phyloP scores from a whole-genome alignment of 1,139 yeast species.

The Hanseniaspora gamundiae region DNA sequence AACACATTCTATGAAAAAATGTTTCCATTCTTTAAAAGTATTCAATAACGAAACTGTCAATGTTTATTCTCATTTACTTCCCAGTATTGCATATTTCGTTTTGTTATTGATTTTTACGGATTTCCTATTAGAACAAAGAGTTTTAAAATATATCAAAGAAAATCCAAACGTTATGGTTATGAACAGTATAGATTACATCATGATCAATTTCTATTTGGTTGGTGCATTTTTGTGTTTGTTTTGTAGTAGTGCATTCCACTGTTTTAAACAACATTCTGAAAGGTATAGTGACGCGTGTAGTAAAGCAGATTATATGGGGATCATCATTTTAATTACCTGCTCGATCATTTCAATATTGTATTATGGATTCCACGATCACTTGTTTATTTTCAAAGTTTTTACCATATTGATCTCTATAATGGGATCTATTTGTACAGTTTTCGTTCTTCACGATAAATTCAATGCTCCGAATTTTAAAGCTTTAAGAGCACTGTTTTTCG shows the following conservation, averaged over 20 bases:
- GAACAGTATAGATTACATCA: slow-evolving; percentile 32
- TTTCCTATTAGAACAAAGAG: slow-evolving; percentile 12
- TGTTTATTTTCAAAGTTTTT: slow-evolving; percentile 33
- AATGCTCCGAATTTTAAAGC: slow-evolving; percentile 60
- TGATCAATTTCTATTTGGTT: slow-evolving; percentile 33
- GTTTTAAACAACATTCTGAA: slow-evolving; percentile 65
- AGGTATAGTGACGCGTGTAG: slow-evolving; percentile 46
- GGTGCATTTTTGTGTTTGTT: slow-evolving; percentile 52
- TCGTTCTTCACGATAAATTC: slow-evolving; percentile 59
- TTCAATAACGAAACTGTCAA: slow-evolving; percentile 77
- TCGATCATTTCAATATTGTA: slow-evolving; percentile 63
- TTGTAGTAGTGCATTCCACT: slow-evolving; percentile 69
- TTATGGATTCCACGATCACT: slow-evolving; percentile 52
- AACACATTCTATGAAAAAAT: slow-evolving; percentile 40
- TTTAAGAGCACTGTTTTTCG: slow-evolving; percentile 65
- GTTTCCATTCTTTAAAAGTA: slow-evolving; percentile 48
- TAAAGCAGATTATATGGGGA: slow-evolving; percentile 79
- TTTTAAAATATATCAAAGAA: slow-evolving; percentile 22
- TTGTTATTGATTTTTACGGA: slow-evolving; percentile 20
- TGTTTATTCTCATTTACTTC: slow-evolving; percentile 68
- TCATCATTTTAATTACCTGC: slow-evolving; percentile 62
- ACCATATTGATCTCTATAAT: slow-evolving; percentile 38
- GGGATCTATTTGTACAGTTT: slow-evolving; percentile 50
- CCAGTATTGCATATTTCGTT: slow-evolving; percentile 37
- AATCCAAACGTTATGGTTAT: slow-evolving; percentile 21